phyloP scores from a whole-genome alignment of 2,329 filamentous ascomycete species.

The Ascochyta pisi region DNA sequence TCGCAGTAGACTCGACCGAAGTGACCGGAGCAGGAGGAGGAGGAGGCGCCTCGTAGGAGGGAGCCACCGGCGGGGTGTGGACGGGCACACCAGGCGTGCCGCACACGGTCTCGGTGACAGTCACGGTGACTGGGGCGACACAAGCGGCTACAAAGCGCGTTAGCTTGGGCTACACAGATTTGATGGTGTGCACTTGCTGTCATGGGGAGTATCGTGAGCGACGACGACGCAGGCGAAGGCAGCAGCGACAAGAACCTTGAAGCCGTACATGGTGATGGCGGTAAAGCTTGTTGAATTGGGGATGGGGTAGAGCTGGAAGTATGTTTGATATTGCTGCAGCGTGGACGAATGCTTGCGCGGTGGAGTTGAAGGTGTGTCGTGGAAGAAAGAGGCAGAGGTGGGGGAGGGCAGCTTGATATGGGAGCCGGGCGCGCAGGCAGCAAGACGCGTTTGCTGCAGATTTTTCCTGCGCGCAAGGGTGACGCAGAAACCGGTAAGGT shows the following conservation, averaged over 20 bases:
- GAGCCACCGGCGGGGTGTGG: constrained; percentile 17
- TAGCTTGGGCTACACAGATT: constrained; percentile 15
- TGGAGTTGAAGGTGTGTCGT: constrained; percentile 25
- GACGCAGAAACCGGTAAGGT: constrained; percentile 15
- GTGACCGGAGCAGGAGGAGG: constrained; percentile 16
- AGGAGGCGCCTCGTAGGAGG: constrained; percentile 17
- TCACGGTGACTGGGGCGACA: constrained; percentile 32
- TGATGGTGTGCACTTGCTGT: constrained; percentile 19
- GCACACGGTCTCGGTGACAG: constrained; percentile 37
- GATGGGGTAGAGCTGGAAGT: constrained; percentile 29
- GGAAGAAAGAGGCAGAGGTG: constrained; percentile 14
- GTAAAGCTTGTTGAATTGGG: constrained; percentile 23
- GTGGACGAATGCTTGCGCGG: constrained; percentile 22
- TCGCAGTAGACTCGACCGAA: constrained; percentile 22
- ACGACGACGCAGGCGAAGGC: constrained; percentile 29
- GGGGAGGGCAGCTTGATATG: constrained; percentile 23
- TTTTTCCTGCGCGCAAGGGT: constrained; percentile 6
- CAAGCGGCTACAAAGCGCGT: constrained; percentile 21
- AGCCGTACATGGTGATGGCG: constrained; percentile 34
- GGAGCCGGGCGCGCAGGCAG: constrained; percentile 13
- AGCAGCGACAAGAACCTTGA: constrained; percentile 33
- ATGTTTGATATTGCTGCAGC: constrained; percentile 29
- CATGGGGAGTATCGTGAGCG: constrained; percentile 17
- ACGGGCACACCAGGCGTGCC: constrained; percentile 17
- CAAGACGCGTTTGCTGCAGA: constrained; percentile 20